Percentiles rank a stretch among this genome's conserved stretches.
phyloP scores from a whole-genome alignment of 2,329 filamentous ascomycete genomes.

The Zymoseptoria crescenta region DNA sequence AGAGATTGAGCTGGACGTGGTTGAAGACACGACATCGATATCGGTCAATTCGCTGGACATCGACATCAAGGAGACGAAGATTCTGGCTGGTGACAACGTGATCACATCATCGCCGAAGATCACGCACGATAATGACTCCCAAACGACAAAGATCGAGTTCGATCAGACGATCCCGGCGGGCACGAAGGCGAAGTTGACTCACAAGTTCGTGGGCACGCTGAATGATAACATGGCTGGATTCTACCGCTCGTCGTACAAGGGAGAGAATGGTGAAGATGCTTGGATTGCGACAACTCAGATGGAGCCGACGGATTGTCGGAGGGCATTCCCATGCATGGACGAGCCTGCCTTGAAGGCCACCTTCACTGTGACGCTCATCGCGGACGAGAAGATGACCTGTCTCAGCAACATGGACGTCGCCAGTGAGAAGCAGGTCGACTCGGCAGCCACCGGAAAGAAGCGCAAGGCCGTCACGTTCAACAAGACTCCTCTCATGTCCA shows the following conservation, averaged over 20 bases:
- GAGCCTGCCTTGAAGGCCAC: slow-evolving; percentile 89
- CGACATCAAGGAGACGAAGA: slow-evolving; percentile 66
- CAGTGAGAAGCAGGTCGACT: slow-evolving; percentile 64
- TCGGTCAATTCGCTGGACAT: slow-evolving; percentile 83
- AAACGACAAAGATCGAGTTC: slow-evolving; percentile 76
- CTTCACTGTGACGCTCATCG: slow-evolving; percentile 84
- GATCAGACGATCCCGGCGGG: slow-evolving; percentile 64
- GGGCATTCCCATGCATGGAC: slow-evolving; percentile 94
- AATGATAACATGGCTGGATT: slow-evolving; percentile 98
- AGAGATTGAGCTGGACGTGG: slow-evolving; percentile 78
- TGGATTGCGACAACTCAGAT: slow-evolving; percentile 90
- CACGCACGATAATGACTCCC: slow-evolving; percentile 67
- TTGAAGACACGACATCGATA: slow-evolving; percentile 75
- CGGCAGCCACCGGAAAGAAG: slow-evolving; percentile 52
- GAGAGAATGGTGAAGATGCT: slow-evolving; percentile 65
- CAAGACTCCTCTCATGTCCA: slow-evolving; percentile 89
- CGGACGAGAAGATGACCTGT: slow-evolving; percentile 84
- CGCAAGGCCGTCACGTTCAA: slow-evolving; percentile 89
- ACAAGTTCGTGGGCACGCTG: slow-evolving; percentile 69
- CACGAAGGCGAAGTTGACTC: slow-evolving; percentile 66
- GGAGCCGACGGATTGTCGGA: slow-evolving; percentile 88
- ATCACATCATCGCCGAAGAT: slow-evolving; percentile 58
- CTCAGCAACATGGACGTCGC: slow-evolving; percentile 95
- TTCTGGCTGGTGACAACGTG: slow-evolving; percentile 53
- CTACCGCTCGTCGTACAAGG: slow-evolving; percentile 92